Base-by-base conservation (phyloP, 2,329 filamentous ascomycete species). In the Sclerotinia nivalis region DNA sequence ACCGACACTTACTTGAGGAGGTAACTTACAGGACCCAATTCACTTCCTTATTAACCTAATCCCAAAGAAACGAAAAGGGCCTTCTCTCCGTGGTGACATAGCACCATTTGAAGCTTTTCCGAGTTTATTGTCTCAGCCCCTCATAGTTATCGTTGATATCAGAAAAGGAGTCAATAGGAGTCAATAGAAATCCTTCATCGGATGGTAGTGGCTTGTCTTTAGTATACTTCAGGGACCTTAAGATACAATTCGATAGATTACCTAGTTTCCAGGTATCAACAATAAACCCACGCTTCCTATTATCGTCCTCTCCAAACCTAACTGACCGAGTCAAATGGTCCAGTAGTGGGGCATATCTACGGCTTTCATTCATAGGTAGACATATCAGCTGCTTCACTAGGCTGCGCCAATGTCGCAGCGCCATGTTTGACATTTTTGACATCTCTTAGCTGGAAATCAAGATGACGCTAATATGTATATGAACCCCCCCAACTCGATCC, bases 81-180 rank as follows among this genome's bases (percentile, higher is more conserved):
- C 59, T 55, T 69, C 59, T 62, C 55, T 69, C 28, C 28, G 49
- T 55, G 25, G 58, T 56, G 59, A 65, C 67, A 65, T 69, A 7
- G 22, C 10, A 56, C 67, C 9, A 65, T 69, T 43, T 62, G 45
- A 69, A 69, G 45, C 31, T 55, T 54, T 54, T 50, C 67, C 40
- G 67, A 56, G 28, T 65, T n/a, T 55, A 56, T 65, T 69, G 59
- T 69, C 67, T 69, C 67, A 69, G 67, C 59, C 59, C 67, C 67
- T 43, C n/a, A 10, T 13, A 25, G n/a, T 50, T 62, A 68, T 50
- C 56, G 28, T 55, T 69, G 49, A 34, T 64, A 31, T 52, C 34
- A 45, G n/a, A 34, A 45, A 54, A 62, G 13, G 8, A 47, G 40
- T 43, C 40, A 43, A 43, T 13, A 62, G n/a, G 20, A 31, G 10